Conservation (phyloP, 2,329 filamentous ascomycete genomes). For the Cladosporium velox region DNA sequence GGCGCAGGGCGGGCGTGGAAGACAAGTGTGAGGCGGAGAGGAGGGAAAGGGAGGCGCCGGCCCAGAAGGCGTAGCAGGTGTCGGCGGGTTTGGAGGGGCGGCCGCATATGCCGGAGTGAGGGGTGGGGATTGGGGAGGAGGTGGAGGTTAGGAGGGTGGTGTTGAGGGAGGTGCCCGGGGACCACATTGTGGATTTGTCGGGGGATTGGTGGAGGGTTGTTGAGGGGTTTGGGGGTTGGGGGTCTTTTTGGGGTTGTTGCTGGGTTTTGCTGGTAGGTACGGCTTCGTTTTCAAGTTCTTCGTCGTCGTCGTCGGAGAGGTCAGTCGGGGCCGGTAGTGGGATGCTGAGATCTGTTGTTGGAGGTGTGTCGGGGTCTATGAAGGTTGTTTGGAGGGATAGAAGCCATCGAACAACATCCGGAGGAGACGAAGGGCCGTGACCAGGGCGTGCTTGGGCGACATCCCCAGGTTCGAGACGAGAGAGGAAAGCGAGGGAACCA, state of each 20-base stretch:
- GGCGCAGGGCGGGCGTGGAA: constrained; percentile 42
- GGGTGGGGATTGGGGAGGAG: constrained; percentile 19
- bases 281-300: background rate
- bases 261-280: background rate
- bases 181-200: constrained; percentile 27
- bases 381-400: constrained; percentile 48
- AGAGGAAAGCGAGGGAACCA: constrained; percentile 74
- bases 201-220: constrained; percentile 30
- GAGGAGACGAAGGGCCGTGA: constrained; percentile 41
- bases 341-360: background rate
- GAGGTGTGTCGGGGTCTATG: constrained; percentile 43
- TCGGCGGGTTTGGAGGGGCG: constrained; percentile 88
- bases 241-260: background rate
- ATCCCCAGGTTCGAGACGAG: constrained; percentile 52
- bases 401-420: constrained; percentile 49
- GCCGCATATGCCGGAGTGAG: constrained; percentile 75
- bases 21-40: constrained; percentile 28
- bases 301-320: background rate
- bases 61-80: constrained; percentile 97
- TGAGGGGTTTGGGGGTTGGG: background rate
- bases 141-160: constrained; percentile 72
- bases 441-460: constrained; percentile 22
- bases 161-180: constrained; percentile 60
- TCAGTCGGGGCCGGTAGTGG: background rate
- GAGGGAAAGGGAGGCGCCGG: constrained; percentile 59